phyloP scores from a whole-genome alignment of 2,329 filamentous ascomycete species.

The Aspergillus terreus region DNA sequence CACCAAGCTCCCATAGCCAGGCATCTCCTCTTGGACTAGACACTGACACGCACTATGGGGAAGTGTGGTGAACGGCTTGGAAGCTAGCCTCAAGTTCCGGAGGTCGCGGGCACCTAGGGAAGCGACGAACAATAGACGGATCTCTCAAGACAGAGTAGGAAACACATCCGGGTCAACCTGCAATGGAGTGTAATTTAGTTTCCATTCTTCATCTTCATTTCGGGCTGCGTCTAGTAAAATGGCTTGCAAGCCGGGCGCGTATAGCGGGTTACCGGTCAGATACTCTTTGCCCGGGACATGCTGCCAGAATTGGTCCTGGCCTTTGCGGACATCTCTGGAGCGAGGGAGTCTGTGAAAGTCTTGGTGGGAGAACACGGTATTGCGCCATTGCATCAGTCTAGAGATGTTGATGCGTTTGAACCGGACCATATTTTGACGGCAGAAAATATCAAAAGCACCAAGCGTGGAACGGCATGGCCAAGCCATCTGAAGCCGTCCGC shows the following conservation, averaged over 20 bases:
- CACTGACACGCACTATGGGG: constrained; percentile 11
- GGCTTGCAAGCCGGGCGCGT: constrained; percentile 4
- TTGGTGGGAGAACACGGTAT: constrained; percentile 7
- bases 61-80: constrained; percentile 9
- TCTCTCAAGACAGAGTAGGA: constrained; percentile 3
- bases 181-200: too few species aligned
- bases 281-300: constrained; percentile 10
- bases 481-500: not conserved
- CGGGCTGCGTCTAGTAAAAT: constrained; percentile 4
- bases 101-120: constrained; percentile 8
- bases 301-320: constrained; percentile 9
- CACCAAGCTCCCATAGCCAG: constrained; percentile 17
- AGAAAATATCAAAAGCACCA: constrained; percentile 21
- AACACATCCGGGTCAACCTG: not conserved
- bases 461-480: constrained; percentile 17
- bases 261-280: constrained; percentile 15
- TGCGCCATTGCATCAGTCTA: constrained; percentile 14
- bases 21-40: constrained; percentile 15
- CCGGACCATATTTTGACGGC: constrained; percentile 10
- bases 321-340: not conserved
- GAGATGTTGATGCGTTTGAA: constrained; percentile 8
- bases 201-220: not conserved
- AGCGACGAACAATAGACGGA: constrained; percentile 3
- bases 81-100: constrained; percentile 4
- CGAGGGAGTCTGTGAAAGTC: constrained; percentile 7